Percentiles rank a stretch among this genome's conserved stretches.
These are phyloP conservation scores for Penicillium cosmopolitanum DNA, from an alignment of 495 filamentous ascomycete species.

Conservation along the genomic window DNA sequence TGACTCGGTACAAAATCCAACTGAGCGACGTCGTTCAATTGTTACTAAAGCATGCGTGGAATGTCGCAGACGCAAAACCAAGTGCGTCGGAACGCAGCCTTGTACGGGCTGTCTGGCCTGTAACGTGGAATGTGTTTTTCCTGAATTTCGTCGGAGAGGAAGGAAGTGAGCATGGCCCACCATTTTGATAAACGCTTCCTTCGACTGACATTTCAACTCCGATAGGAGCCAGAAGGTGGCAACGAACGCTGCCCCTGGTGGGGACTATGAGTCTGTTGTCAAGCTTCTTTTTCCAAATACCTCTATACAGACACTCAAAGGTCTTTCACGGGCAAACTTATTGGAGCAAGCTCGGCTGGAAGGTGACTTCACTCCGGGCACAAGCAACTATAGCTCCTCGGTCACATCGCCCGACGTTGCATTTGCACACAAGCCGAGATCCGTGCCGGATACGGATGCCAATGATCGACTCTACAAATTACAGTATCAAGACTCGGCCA, in stretches of 20 bases:
- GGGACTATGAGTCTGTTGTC: constrained; percentile 14
- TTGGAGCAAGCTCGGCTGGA: constrained; percentile 9
- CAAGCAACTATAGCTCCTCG: constrained; percentile 15
- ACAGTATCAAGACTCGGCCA: constrained; percentile 7
- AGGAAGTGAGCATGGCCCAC: constrained; percentile 10
- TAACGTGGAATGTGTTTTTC: constrained; percentile 22
- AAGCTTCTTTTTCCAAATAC: constrained; percentile 14
- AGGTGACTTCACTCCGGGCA: constrained; percentile 10
- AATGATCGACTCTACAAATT: constrained; percentile 13
- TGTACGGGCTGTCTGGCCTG: constrained; percentile 22
- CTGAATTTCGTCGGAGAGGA: constrained; percentile 19
- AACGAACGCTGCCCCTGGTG: not conserved
- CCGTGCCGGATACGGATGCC: constrained; percentile 9
- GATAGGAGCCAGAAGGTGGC: constrained; percentile 16
- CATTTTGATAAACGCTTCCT: not conserved
- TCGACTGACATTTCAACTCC: not conserved
- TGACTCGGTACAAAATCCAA: constrained; percentile 9
- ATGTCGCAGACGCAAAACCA: constrained; percentile 21
- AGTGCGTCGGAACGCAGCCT: constrained; percentile 20
- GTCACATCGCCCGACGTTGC: constrained; percentile 13
- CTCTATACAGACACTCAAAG: constrained; percentile 10
- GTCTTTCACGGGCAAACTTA: constrained; percentile 10
- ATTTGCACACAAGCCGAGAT: not conserved
- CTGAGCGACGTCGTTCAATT: constrained; percentile 18
- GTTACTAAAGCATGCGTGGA: constrained; percentile 21